Evolutionary conservation across 345 rosid genomes (phyloP), one percentile per base, ranked within the genome.

Genomic region (Eucalyptus microcorys): DNA sequence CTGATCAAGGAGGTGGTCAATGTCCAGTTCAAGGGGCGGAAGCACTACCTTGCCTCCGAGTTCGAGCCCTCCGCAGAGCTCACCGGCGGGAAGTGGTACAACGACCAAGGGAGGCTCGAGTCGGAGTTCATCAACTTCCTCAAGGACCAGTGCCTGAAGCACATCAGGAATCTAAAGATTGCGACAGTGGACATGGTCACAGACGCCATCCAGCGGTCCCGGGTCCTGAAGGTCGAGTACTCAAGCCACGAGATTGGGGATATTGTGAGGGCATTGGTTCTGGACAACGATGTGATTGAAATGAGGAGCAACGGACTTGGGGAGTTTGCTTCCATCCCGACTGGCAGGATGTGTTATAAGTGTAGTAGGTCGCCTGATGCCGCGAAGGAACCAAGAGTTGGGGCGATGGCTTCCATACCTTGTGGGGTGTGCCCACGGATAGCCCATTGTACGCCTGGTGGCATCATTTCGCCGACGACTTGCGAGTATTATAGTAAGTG

Each of bases 41-140:
- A 95, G 90, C 95, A 92, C 90, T 93, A 43, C 68, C 89, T 96
- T 86, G 97, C 98, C 0, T 53, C 90, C 1, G 98, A 96, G 90
- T 96, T 95, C 64, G 93, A 94, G 88, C 97, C 98, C 8, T 91
- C 96, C 5, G 90, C 92, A 49, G 98, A 94, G 88, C 91, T 97
- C 86, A 95, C 96, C 0, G 99, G 98, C 10, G 99, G 99, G 49
- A 92, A 94, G 11, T 98, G 98, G 98, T 98, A 95, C 88, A 84
- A 8, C 4, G 81, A 68, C 7, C 94, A 93, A 81, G 99, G 99
- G 5, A 87, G 88, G 55, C 96, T 98, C 16, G 94, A 97, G 57
- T 79, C 90, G 0, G 91, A 90, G 32, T 93, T 92, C 76, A 94
- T 97, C 66, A 88, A 90, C 40, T 26, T 85, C 8, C 85, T 96